phyloP scores from a whole-genome alignment of 129 eudicot species.

The Silybum marianum region DNA sequence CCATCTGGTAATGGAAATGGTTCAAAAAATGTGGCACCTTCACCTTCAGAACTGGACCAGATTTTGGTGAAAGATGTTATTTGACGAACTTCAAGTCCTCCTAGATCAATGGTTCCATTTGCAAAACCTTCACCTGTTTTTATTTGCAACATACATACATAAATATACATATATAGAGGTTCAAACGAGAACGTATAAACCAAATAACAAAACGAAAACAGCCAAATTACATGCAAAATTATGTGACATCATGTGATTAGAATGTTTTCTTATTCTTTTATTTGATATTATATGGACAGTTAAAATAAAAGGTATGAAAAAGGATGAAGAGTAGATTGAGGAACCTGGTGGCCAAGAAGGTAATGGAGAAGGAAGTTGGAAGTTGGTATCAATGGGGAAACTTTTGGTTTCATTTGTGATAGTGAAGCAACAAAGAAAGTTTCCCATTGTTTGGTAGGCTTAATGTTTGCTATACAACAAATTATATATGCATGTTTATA shows the following conservation, averaged over 20 bases:
- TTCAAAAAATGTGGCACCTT: slow-evolving; percentile 60
- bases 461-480: background rate
- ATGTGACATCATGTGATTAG: too few species aligned
- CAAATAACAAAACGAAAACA: too few species aligned
- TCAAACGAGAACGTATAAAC: too few species aligned
- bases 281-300: too few species aligned
- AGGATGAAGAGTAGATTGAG: background rate
- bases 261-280: too few species aligned
- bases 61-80: slow-evolving; percentile 42
- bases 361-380: slow-evolving; percentile 43
- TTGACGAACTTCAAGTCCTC: slow-evolving; percentile 46
- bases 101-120: slow-evolving; percentile 45
- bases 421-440: slow-evolving; percentile 25
- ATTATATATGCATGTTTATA: background rate
- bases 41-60: slow-evolving; percentile 25
- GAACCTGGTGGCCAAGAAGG: slow-evolving; percentile 55
- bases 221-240: too few species aligned
- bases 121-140: slow-evolving; percentile 49
- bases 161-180: background rate
- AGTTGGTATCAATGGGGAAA: slow-evolving; percentile 30
- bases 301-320: background rate
- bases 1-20: slow-evolving; percentile 63
- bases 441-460: slow-evolving; percentile 29
- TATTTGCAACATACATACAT: background rate
- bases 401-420: background rate